Base-by-base conservation (phyloP, 2,329 filamentous ascomycete species). In the Uncinocarpus reesii region DNA sequence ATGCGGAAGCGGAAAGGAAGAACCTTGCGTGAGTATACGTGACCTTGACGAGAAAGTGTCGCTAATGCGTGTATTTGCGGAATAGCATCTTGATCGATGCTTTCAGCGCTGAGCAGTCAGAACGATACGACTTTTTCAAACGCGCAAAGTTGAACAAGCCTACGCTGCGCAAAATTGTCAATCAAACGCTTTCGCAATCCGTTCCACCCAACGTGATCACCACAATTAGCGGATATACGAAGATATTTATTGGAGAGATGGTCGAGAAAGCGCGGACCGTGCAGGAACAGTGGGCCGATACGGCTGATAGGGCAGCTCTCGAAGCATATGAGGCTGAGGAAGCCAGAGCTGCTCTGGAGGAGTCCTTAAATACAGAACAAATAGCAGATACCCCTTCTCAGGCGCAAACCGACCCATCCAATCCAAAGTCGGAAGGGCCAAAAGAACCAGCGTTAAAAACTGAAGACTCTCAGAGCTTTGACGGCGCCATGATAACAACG, bases 181-280 rank as follows among this genome's bases (percentile, higher is more conserved):
- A 84, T 56, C 78, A 81, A 60, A 81, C 79, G 1, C 72, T 84
- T 32, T 79, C 76, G 1, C 80, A 84, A 60, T 81, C 77, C 40
- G 79, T 84, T 4, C 80, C 80, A 1, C 71, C 74, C 23, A 78
- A 75, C 52, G 78, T 83, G 45, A 75, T 83, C 32, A 79, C 77
- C 11, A 77, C 77, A 4, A 78, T 84, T 45, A 77, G 75, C 35
- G 77, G 77, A 8, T 82, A 80, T 59, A 77, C 77, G 16, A 84
- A 84, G 62, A 73, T 80, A 53, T 83, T 82, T 62, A 77, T 79
- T 10, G 80, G 79, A 43, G 77, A 81, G 55, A 71, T 84, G 49
- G 74, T 83, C 48, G 80, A 84, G 61, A 73, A 76, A 56, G 80
- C 80, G 13, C 69, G 79, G 49, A 76, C 77, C 7, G 78, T 84